Base-by-base conservation (phyloP, 139 green algal genomes). In the Micromonas pusilla region DNA sequence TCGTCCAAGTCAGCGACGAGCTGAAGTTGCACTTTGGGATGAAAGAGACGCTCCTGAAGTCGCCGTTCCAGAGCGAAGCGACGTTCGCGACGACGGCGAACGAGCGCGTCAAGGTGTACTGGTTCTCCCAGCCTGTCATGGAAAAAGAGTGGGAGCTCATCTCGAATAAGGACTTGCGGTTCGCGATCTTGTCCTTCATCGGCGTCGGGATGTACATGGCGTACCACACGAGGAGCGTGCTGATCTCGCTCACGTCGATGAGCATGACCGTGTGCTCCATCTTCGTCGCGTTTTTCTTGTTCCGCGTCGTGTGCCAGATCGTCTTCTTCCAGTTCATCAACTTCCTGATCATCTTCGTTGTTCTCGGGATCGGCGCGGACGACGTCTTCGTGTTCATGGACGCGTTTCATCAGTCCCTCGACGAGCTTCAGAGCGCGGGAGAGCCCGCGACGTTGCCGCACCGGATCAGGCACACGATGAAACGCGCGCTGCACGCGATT, bases 301-400 rank as follows among this genome's bases (percentile, higher is more conserved):
- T 81, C 39, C 75, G 76, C 33, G 28, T 82, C 19, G 39, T 87
- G 19, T 84, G 84, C 71, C 66, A 79, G 76, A 72, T 85, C 20
- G 26, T 19, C n/a, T 81, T 75, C 45, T 81, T 75, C 66, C 19
- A 26, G 34, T 66, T 38, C 30, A 39, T 81, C 57, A 54, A 73
- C 64, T 73, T 77, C 74, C 60, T 80, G 16, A 71, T 71, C 60
- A 60, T 71, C 19, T 73, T 80, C 62, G 57, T 80, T 28, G 33
- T 80, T 30, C 16, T 80, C 6, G 83, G 83, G 33, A 82, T 87
- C 30, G 83, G 83, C 63, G 83, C 79, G 3, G 83, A 87, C 74
- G 79, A 82, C 64, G 75, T 87, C 2, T 87, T 87, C 60, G 83
- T 87, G 30, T 87, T 81, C 60, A 77, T 83, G 26, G 83, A 87